phyloP scores from a whole-genome alignment of 441 rosid species.

The Capsella rubella region DNA sequence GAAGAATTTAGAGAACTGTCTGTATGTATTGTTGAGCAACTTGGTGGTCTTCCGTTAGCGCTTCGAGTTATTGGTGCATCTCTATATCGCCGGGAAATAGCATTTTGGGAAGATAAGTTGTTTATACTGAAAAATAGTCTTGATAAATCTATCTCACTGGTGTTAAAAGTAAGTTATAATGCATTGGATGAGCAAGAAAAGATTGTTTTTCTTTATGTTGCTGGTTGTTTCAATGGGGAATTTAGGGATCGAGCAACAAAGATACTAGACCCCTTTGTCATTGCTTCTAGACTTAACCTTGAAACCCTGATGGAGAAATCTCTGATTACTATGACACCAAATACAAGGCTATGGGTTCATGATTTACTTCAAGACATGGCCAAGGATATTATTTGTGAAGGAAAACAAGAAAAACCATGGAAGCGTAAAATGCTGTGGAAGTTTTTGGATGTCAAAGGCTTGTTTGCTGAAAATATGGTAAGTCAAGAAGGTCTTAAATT shows the following conservation, averaged over 20 bases:
- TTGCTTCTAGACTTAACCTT: constrained; percentile 26
- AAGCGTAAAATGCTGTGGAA: constrained; percentile 53
- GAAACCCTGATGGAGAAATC: constrained; percentile 36
- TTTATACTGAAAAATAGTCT: constrained; percentile 7
- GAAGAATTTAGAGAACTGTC: constrained; percentile 21
- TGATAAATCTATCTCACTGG: constrained; percentile 13
- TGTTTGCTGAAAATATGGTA: constrained; percentile 35
- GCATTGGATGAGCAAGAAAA: constrained; percentile 35
- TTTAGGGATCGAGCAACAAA: constrained; percentile 10
- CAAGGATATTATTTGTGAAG: constrained; percentile 51
- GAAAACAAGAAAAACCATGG: constrained; percentile 47
- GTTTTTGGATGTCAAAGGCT: constrained; percentile 10
- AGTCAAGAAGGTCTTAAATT: constrained; percentile 2
- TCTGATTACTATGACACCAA: constrained; percentile 18
- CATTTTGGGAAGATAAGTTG: constrained; percentile 33
- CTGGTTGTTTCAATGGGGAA: constrained; percentile 43
- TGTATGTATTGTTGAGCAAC: constrained; percentile 20
- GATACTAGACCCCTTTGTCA: constrained; percentile 32
- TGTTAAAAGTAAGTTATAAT: constrained; percentile 32
- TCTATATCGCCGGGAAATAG: constrained; percentile 14
- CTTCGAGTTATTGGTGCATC: constrained; percentile 40
- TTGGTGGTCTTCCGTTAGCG: constrained; percentile 51
- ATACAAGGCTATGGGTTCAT: constrained; percentile 45
- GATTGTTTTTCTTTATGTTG: constrained; percentile 48
- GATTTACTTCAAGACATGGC: constrained; percentile 60